These are phyloP conservation scores for Solioccasus polychromus DNA, from an alignment of 768 basidiomycete genomes.

Conservation along the genomic window DNA sequence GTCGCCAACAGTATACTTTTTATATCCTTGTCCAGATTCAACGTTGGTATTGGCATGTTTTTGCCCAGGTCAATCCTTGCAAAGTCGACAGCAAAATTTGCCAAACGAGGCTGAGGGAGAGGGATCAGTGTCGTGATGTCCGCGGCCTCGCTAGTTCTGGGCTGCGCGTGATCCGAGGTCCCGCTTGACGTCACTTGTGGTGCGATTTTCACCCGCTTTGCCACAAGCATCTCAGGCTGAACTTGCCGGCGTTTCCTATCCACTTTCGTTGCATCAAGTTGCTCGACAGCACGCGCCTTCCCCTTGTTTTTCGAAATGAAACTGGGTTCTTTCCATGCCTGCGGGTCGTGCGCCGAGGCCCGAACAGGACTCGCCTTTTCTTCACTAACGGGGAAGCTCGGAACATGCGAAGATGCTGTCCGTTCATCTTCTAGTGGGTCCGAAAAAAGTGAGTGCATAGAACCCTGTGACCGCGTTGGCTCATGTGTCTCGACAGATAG, in stretches of 20 bases:
- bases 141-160: not conserved
- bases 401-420: not conserved
- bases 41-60: constrained; percentile 2
- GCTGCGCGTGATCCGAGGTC: not conserved
- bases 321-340: constrained; percentile 32
- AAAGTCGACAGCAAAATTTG: constrained; percentile 20
- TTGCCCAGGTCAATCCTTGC: constrained; percentile 7
- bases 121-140: too few species aligned
- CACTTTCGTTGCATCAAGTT: not conserved
- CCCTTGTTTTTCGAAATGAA: constrained; percentile 25
- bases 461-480: constrained; percentile 1
- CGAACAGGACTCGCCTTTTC: not conserved
- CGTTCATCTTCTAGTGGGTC: constrained; percentile 2
- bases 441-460: constrained; percentile 30
- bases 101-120: constrained; percentile 22
- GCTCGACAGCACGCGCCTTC: constrained; percentile 11
- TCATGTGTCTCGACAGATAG: not conserved
- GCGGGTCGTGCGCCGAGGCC: constrained; percentile 22
- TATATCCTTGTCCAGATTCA: constrained; percentile 10
- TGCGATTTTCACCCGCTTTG: constrained; percentile 8
- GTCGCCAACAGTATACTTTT: constrained; percentile 22
- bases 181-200: not conserved
- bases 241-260: constrained; percentile 14
- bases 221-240: constrained; percentile 5
- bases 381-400: not conserved